Evolutionary conservation across 2,329 filamentous ascomycete species (phyloP).

Genomic region (Myriangium duriaei): DNA sequence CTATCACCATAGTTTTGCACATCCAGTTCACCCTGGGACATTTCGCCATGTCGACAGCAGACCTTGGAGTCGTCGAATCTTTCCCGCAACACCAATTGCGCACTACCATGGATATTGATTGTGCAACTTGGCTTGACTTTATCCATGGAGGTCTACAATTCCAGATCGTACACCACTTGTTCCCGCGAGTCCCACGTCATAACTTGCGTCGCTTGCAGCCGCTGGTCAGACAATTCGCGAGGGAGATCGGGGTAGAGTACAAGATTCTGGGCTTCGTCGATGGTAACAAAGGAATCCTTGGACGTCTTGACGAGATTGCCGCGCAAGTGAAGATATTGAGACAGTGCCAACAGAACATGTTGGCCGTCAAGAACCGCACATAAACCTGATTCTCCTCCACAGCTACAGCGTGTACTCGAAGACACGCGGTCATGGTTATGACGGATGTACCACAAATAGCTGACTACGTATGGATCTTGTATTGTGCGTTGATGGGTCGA

Average conservation of each 20-base stretch:
- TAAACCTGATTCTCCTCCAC: too few species aligned
- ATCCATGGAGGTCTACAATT: constrained; percentile 62
- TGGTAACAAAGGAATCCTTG: constrained; percentile 47
- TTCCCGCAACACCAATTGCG: constrained; percentile 58
- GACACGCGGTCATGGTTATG: too few species aligned
- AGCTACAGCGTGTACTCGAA: too few species aligned
- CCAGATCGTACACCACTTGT: constrained; percentile 59
- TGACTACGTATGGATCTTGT: too few species aligned
- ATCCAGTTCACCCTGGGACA: constrained; percentile 61
- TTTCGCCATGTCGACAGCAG: constrained; percentile 57
- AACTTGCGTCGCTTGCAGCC: constrained; percentile 50
- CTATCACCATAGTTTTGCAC: constrained; percentile 55
- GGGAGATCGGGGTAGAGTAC: constrained; percentile 53
- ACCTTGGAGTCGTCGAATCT: constrained; percentile 51
- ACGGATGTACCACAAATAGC: too few species aligned
- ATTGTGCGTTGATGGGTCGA: too few species aligned
- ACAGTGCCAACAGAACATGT: constrained; percentile 1
- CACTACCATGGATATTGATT: constrained; percentile 64
- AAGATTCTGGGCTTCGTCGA: constrained; percentile 48
- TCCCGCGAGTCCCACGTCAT: constrained; percentile 55
- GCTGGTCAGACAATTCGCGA: constrained; percentile 50
- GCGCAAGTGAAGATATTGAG: constrained; percentile 20
- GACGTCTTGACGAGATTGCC: constrained; percentile 44
- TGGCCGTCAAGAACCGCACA: too few species aligned
- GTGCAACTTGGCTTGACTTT: constrained; percentile 59